phyloP scores from a whole-genome alignment of 2,329 filamentous ascomycete genomes.

The Xylaria sp. region DNA sequence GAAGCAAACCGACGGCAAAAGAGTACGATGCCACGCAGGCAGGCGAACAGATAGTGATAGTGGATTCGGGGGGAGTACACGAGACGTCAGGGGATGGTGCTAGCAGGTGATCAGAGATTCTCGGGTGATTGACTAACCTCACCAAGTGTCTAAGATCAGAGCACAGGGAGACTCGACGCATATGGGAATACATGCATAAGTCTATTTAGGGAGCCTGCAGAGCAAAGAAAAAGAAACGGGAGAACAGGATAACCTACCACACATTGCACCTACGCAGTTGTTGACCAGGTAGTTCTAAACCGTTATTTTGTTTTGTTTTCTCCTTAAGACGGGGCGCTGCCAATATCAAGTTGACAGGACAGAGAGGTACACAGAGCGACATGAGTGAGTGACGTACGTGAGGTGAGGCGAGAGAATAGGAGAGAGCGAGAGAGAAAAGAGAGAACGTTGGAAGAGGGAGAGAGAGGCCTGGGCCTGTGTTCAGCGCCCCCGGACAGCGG shows the following conservation, averaged over 20 bases:
- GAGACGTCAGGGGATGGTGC: slow-evolving; percentile 25
- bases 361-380: background rate
- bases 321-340: background rate
- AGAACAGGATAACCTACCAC: background rate
- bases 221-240: background rate
- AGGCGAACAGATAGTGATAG: slow-evolving; percentile 1
- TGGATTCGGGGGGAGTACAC: slow-evolving; percentile 16
- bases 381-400: slow-evolving; percentile 1
- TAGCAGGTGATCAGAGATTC: slow-evolving; percentile 32
- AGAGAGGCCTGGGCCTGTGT: background rate
- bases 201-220: slow-evolving; percentile 4
- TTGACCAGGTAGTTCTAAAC: too few relatives aligned
- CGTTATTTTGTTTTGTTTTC: too few relatives aligned
- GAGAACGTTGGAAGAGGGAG: too few relatives aligned
- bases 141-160: background rate
- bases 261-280: too few relatives aligned
- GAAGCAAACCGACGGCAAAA: slow-evolving; percentile 10
- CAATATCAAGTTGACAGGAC: background rate
- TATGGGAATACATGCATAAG: slow-evolving; percentile 1
- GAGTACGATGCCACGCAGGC: slow-evolving; percentile 3
- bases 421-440: slow-evolving; percentile 1
- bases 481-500: slow-evolving; percentile 20
- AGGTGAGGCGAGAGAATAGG: slow-evolving; percentile 17
- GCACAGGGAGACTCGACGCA: slow-evolving; percentile 1
- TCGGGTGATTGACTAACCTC: slow-evolving; percentile 28